These are phyloP conservation scores for Rhizopus microsporus DNA, from an alignment of 371 early-diverging fungal species.

Conservation along the genomic window DNA sequence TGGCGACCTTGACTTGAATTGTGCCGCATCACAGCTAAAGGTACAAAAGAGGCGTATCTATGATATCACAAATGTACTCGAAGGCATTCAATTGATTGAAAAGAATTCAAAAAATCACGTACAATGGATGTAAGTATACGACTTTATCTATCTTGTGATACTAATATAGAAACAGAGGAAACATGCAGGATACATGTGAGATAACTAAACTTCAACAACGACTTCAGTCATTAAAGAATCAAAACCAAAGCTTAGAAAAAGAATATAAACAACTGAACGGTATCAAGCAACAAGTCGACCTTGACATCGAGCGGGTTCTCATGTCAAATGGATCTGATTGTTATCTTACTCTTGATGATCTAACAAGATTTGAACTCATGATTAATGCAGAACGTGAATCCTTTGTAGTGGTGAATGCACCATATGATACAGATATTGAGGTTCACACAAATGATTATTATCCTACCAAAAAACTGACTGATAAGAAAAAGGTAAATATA, in stretches of 20 bases:
- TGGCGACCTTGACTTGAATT: conserved; percentile 71
- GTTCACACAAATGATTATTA: background rate
- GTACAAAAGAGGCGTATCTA: conserved; percentile 87
- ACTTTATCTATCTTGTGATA: background rate
- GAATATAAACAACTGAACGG: conserved; percentile 26
- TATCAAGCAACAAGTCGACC: conserved; percentile 34
- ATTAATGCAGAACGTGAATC: conserved; percentile 31
- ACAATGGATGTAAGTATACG: conserved; percentile 71
- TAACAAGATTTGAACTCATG: conserved; percentile 30
- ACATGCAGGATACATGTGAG: background rate
- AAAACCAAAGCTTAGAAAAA: conserved; percentile 33
- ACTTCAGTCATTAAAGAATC: conserved; percentile 24
- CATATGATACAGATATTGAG: conserved; percentile 26
- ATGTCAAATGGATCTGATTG: conserved; percentile 33
- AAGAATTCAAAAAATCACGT: conserved; percentile 83
- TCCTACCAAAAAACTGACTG: background rate
- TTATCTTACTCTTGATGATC: conserved; percentile 41
- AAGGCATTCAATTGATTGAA: conserved; percentile 77
- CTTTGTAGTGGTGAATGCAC: conserved; percentile 39
- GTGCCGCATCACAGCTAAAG: conserved; percentile 67
- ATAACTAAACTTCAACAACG: conserved; percentile 31
- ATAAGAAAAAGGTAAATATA: background rate
- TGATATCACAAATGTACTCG: conserved; percentile 87
- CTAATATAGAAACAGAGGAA: background rate
- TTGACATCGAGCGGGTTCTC: conserved; percentile 35